A percentile compares a stretch with the other conserved stretches of the same genome.
Conservation (phyloP, 106 monocot species). For the Ottelia alismoides region DNA sequence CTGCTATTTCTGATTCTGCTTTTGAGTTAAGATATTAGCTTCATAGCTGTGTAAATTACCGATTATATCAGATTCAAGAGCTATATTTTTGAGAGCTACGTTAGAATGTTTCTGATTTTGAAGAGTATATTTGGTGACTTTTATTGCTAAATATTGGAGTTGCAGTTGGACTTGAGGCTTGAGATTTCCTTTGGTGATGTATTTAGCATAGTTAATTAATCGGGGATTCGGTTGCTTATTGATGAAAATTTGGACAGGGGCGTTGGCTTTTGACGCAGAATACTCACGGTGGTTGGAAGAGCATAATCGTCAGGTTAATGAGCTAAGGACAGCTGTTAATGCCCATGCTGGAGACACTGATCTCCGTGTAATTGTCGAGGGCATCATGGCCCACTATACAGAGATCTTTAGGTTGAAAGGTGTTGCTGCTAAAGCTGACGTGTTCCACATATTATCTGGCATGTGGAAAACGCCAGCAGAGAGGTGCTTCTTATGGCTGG, state of each 20-base stretch:
- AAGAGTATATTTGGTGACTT: no score
- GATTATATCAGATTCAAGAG: no score
- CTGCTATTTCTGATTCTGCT: no score
- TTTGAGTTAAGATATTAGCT: no score
- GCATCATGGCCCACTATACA: constrained; percentile 70
- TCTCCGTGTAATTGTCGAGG: constrained; percentile 60
- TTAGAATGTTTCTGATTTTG: no score
- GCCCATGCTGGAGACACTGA: constrained; percentile 83
- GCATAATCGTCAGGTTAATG: constrained; percentile 69
- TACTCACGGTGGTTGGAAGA: constrained; percentile 89
- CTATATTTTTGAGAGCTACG: no score
- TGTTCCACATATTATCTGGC: constrained; percentile 90
- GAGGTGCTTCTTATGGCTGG: constrained; percentile 89
- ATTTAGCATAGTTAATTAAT: no score
- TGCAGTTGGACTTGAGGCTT: no score
- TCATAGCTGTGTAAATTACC: no score
- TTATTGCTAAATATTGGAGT: no score
- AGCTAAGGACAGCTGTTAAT: constrained; percentile 76
- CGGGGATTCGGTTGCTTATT: no score
- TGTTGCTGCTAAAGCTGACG: constrained; percentile 77
- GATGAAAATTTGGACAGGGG: constrained; percentile 26
- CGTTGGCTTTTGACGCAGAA: constrained; percentile 78
- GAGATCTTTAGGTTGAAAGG: constrained; percentile 79
- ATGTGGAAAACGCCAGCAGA: constrained; percentile 99
- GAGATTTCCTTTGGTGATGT: no score